A percentile compares a stretch with the other conserved stretches of the same genome.
Conservation (phyloP, 495 filamentous ascomycete species). For the Echria macrotheca region DNA sequence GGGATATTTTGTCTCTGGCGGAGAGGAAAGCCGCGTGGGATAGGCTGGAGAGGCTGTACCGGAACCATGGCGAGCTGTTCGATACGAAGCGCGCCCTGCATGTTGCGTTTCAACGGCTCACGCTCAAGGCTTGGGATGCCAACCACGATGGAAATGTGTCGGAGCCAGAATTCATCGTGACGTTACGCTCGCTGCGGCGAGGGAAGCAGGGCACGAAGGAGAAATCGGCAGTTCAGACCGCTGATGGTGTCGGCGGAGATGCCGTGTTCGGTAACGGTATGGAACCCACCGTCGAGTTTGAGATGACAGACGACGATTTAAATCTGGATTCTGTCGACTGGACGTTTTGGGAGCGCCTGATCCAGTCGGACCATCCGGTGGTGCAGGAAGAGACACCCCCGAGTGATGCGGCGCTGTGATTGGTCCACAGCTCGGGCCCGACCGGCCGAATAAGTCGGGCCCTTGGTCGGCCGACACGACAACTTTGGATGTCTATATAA, state of each 20-base stretch:
- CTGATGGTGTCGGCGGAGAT: neutral
- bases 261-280: neutral
- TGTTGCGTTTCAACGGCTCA: slow-evolving; percentile 8
- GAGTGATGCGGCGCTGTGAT: neutral
- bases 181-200: neutral
- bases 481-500: too few species aligned
- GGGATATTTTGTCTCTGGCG: neutral
- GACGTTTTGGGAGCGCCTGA: slow-evolving; percentile 13
- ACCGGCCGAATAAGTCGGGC: neutral
- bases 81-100: slow-evolving; percentile 8
- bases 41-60: slow-evolving; percentile 8
- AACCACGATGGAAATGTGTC: neutral
- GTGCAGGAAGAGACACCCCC: neutral
- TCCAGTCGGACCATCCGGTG: slow-evolving; percentile 1
- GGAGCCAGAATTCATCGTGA: slow-evolving; percentile 9
- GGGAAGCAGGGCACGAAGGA: neutral
- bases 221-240: neutral
- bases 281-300: neutral
- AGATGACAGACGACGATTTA: neutral
- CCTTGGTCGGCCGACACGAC: neutral
- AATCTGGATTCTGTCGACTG: slow-evolving; percentile 5
- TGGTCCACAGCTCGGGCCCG: neutral
- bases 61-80: slow-evolving; percentile 7
- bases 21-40: slow-evolving; percentile 10
- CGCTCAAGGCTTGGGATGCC: slow-evolving; percentile 15